Evolutionary conservation across 2,329 filamentous ascomycete species (phyloP), one percentile per base, ranked within the genome.

Genomic region (Trichophaea hybrida): DNA sequence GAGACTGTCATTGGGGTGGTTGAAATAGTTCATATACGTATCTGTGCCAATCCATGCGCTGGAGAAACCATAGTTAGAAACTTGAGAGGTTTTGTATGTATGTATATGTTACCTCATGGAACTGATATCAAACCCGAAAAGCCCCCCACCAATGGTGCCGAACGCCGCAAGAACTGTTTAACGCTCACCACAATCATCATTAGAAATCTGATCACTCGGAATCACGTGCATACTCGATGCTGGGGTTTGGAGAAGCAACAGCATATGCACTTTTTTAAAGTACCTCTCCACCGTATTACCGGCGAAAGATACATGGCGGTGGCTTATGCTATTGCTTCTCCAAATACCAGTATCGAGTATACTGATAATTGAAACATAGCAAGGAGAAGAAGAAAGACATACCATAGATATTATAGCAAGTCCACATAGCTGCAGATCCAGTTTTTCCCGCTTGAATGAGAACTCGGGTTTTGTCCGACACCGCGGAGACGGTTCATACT

Each of bases 91-190:
- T 24, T 24, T 24, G 24, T 24, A 24, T 24, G 24, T 24, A 24
- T 24, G 24, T 24, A 24, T 24, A 24, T 24, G 3, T 24, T 24
- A 24, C 24, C 24, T 74, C 75, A 80, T 78, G 4, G 76, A 78
- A 5, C 74, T 76, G 60, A 80, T 78, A 68, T 80, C 78, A 65
- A 80, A 80, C 57, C 78, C 78, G 61, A 80, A 80, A n/a, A 65
- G 55, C 10, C 58, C 59, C 44, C 64, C 70, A 64, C 58, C 63
- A 49, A 64, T 65, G 31, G 64, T 61, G 51, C 60, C 55, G 38
- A 66, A 63, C n/a, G 60, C 31, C 53, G 54, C 55, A 24, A 60
- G 55, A 33, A 64, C 61, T 63, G 44, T 37, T 38, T 6, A 31
- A 5, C 31, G 17, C 12, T 57, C 13, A 12, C 32, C 12, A 37